Conservation (phyloP, 1,139 yeast species). For the Geotrichum reessii region DNA sequence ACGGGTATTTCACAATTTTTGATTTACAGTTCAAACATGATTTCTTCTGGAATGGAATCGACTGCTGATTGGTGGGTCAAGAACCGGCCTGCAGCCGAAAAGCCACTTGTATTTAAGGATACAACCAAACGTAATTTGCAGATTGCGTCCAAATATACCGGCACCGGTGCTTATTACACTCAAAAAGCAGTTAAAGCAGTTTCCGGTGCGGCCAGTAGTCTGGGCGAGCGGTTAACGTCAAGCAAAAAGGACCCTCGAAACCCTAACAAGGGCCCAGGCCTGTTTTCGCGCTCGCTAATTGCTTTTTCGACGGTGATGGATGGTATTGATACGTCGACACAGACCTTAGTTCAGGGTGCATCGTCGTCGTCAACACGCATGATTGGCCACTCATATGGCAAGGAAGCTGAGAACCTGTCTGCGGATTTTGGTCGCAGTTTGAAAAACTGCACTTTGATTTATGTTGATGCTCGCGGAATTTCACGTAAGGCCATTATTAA, state of each 20-base stretch:
- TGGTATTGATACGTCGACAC: conserved; percentile 15
- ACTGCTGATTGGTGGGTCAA: conserved; percentile 18
- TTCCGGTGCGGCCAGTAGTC: conserved; percentile 9
- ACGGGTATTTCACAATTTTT: conserved; percentile 12
- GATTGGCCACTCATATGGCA: conserved; percentile 17
- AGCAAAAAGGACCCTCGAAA: conserved; percentile 25
- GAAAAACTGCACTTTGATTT: conserved; percentile 12
- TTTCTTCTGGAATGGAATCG: conserved; percentile 11
- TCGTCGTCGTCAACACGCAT: conserved; percentile 10
- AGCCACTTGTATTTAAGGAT: conserved; percentile 12
- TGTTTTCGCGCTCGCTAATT: conserved; percentile 16
- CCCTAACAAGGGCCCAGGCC: conserved; percentile 8
- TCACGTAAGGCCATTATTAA: conserved; percentile 15
- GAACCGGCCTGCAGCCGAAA: conserved; percentile 12
- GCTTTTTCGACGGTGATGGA: conserved; percentile 20
- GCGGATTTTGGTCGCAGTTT: conserved; percentile 13
- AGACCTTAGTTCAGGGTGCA: conserved; percentile 6
- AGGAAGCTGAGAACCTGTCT: conserved; percentile 14
- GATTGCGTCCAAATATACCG: conserved; percentile 11
- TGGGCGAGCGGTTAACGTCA: conserved; percentile 22
- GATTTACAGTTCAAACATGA: conserved; percentile 9
- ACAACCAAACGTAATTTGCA: conserved; percentile 10
- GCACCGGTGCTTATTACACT: conserved; percentile 13
- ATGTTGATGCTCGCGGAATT: conserved; percentile 16
- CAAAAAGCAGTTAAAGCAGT: conserved; percentile 14